These are phyloP conservation scores for Solanum okadae DNA, from an alignment of 257 asterid genomes.

Conservation along the genomic window DNA sequence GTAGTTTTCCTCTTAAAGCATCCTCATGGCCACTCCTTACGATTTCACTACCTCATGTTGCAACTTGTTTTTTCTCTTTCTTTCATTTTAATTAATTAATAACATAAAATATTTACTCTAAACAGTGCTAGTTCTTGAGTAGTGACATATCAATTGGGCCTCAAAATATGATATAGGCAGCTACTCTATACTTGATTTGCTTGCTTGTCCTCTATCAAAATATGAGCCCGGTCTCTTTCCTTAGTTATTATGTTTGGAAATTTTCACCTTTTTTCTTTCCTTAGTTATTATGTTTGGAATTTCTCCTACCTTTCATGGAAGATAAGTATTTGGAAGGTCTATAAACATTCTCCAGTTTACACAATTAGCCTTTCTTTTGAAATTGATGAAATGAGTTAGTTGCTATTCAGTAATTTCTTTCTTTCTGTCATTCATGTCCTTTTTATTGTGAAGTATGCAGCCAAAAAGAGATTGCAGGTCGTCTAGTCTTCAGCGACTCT, in stretches of 20 bases:
- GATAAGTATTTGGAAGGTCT: conserved; percentile 23
- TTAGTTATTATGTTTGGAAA: too few relatives aligned
- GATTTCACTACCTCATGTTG: neutral
- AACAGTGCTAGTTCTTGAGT: neutral
- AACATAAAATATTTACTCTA: neutral
- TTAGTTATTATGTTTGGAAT: too few relatives aligned
- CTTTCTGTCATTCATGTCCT: neutral
- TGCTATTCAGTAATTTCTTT: neutral
- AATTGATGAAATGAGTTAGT: neutral
- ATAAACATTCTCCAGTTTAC: neutral
- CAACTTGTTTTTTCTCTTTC: neutral
- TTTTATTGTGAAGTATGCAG: conserved; percentile 45
- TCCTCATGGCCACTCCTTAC: neutral
- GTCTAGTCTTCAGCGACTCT: conserved; percentile 53
- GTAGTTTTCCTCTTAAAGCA: neutral
- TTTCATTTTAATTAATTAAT: neutral
- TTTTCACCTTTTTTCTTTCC: too few relatives aligned
- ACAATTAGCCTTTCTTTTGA: neutral
- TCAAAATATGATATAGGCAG: neutral
- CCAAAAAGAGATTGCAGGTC: conserved; percentile 62
- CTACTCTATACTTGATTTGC: neutral
- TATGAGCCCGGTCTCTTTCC: neutral
- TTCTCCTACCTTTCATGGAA: too few relatives aligned
- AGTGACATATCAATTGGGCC: neutral
- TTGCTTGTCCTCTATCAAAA: neutral